phyloP scores from a whole-genome alignment of 768 basidiomycete genomes.

The Suillus plorans region DNA sequence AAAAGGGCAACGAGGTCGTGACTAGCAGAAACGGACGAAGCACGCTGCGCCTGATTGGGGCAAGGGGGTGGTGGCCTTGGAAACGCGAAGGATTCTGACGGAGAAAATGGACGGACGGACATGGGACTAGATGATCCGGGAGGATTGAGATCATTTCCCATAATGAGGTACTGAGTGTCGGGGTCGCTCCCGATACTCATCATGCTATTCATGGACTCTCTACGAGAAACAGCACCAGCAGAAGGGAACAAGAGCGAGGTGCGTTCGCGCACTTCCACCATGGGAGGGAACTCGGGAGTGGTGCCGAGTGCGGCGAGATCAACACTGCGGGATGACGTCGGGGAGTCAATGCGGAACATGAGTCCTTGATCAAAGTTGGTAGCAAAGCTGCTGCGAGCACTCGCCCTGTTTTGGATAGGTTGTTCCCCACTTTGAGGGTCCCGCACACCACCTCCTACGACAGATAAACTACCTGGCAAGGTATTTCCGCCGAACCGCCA shows the following conservation, averaged over 20 bases:
- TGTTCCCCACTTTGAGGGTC: constrained; percentile 16
- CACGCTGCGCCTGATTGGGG: neutral
- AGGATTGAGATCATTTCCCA: constrained; percentile 25
- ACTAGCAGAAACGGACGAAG: constrained; percentile 2
- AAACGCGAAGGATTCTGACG: constrained; percentile 67
- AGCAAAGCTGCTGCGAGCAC: constrained; percentile 61
- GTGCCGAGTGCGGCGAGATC: constrained; percentile 9
- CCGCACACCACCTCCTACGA: constrained; percentile 14
- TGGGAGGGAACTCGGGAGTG: constrained; percentile 47
- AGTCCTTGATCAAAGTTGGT: constrained; percentile 54
- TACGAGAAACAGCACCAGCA: constrained; percentile 25
- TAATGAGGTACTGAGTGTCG: constrained; percentile 40
- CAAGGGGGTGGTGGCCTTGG: constrained; percentile 60
- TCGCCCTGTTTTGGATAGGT: constrained; percentile 24
- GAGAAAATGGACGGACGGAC: constrained; percentile 65
- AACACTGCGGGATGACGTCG: constrained; percentile 16
- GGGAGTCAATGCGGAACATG: constrained; percentile 22
- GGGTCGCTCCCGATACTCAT: constrained; percentile 35
- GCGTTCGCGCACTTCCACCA: constrained; percentile 52
- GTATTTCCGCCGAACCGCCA: constrained; percentile 45
- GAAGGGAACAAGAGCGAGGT: constrained; percentile 23
- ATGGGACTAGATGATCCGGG: constrained; percentile 47
- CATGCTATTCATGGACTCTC: constrained; percentile 42
- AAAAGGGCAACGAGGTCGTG: constrained; percentile 4
- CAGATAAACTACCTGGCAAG: constrained; percentile 2